phyloP scores from a whole-genome alignment of 1,139 yeast genomes.

The Kazachstania sp. region DNA sequence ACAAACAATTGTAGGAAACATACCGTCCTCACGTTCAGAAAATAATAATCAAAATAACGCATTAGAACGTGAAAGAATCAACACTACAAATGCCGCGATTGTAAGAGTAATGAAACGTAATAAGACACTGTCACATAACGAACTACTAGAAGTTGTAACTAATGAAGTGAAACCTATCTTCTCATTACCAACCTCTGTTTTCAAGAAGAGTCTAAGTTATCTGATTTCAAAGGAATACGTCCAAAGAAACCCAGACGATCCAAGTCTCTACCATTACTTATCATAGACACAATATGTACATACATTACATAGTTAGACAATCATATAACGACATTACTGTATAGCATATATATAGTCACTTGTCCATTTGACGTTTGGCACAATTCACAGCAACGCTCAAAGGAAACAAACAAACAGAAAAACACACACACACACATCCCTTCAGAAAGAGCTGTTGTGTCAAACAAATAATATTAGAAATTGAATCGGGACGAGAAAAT shows the following conservation, averaged over 20 bases:
- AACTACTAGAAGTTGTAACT: conserved; percentile 48
- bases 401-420: no score
- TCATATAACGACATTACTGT: background rate
- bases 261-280: conserved; percentile 60
- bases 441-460: no score
- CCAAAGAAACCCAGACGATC: conserved; percentile 57
- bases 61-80: conserved; percentile 41
- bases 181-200: conserved; percentile 55
- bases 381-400: no score
- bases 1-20: conserved; percentile 45
- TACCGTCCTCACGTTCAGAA: background rate
- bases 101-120: conserved; percentile 82
- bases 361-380: no score
- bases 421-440: no score
- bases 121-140: conserved; percentile 52
- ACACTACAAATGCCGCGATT: conserved; percentile 78
- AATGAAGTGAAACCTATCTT: conserved; percentile 47
- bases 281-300: no score
- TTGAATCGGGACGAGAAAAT: no score
- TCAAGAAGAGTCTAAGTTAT: conserved; percentile 70
- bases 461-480: no score
- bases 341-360: no score
- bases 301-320: background rate
- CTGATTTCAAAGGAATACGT: conserved; percentile 78
- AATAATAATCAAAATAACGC: background rate